Base-by-base conservation (phyloP, 768 basidiomycete species). In the Astraeus odoratus region DNA sequence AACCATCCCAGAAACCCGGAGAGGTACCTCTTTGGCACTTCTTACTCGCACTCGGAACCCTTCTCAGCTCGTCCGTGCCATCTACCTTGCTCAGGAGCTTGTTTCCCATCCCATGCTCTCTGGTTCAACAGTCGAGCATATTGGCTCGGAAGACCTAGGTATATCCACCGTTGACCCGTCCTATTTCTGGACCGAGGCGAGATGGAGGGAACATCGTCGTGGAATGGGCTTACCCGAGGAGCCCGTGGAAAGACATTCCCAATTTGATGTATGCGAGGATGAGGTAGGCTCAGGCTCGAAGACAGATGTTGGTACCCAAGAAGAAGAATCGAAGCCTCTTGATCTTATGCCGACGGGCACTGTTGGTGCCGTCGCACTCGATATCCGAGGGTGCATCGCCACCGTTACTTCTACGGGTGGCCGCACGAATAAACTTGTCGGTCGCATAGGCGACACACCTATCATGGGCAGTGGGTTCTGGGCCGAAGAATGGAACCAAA, bases 381-480 rank as follows among this genome's bases (percentile, higher is more conserved):
- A 91, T 57, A 53, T 72, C 5, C 68, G 78, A 19, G 88, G 88
- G 0, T 88, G 86, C 55, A 80, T 91, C 47, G 77, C 81, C 1
- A 65, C 72, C 3, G 66, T 81, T 15, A 91, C 89, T 1, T 89
- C 87, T 1, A 92, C 88, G 0, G 89, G 89, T 27, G 88, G 89
- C 1, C 69, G 68, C 38, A 91, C 86, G 29, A 92, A 92, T 64
- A 92, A 92, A 60, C 71, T 88, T 8, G 82, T 80, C 15, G 88
- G 88, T 6, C 73, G 88, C 4, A 69, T 91, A n/a, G 87, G 88
- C 3, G 89, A 90, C 54, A 91, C 89, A 1, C 87, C 88, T 0
- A 60, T 74, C 23, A 81, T 85, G 77, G 86, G 83, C 4, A 67
- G 76, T 10, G 89, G 88, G 0, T 91, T 82, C 63, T 91, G 86